A percentile compares a stretch with the other conserved stretches of the same genome.
phyloP scores from a whole-genome alignment of 2,329 filamentous ascomycete genomes.

The Venturia effusa region DNA sequence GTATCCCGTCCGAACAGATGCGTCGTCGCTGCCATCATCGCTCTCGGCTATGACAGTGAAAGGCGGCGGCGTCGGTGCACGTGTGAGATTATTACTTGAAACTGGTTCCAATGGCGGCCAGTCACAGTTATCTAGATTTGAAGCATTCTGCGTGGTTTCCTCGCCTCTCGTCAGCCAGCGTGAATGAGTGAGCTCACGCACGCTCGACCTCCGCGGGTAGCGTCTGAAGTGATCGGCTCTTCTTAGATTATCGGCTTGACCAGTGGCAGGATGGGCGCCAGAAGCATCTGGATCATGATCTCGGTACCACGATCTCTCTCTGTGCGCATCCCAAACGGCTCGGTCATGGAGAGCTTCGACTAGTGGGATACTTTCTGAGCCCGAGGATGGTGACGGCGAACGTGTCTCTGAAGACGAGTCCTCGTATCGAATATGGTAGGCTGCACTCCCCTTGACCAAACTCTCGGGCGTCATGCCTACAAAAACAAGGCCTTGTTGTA shows the following conservation, averaged over 20 bases:
- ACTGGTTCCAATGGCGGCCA: slow-evolving; percentile 5
- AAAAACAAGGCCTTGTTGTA: slow-evolving; percentile 88
- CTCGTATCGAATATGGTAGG: slow-evolving; percentile 5
- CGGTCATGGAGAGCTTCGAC: slow-evolving; percentile 25
- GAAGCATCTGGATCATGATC: not conserved
- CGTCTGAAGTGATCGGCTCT: not conserved
- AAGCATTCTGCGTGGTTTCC: not conserved
- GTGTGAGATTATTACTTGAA: slow-evolving; percentile 17
- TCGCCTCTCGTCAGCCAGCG: not conserved
- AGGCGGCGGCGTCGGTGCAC: slow-evolving; percentile 26
- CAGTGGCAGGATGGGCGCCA: not conserved
- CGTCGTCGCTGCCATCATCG: slow-evolving; percentile 14
- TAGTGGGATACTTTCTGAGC: slow-evolving; percentile 20
- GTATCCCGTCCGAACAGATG: slow-evolving; percentile 21
- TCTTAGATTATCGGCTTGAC: not conserved
- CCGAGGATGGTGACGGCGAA: slow-evolving; percentile 5
- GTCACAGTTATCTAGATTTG: slow-evolving; percentile 6
- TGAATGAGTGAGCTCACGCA: not conserved
- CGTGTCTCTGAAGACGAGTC: not conserved
- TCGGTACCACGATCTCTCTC: not conserved
- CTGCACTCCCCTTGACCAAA: slow-evolving; percentile 1
- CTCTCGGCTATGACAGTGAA: slow-evolving; percentile 29
- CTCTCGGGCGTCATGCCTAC: slow-evolving; percentile 74
- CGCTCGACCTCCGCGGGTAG: not conserved
- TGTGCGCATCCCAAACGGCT: slow-evolving; percentile 22